Evolutionary conservation across 768 basidiomycete genomes (phyloP).

Genomic region (Rhodotorula sphaerocarpa): DNA sequence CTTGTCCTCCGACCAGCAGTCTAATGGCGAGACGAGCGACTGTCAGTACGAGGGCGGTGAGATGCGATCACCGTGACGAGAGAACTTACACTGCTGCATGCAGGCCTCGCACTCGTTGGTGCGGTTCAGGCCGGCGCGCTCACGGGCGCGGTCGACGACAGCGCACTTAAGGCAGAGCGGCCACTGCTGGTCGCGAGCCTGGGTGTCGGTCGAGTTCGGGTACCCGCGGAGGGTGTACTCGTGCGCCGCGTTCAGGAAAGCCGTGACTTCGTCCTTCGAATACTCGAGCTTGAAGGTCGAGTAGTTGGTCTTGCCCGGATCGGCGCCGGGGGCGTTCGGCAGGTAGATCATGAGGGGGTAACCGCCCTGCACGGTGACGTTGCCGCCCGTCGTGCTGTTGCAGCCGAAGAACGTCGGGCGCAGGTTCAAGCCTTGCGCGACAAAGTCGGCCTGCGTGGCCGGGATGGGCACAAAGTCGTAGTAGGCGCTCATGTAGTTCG

Average conservation of each 20-base stretch:
- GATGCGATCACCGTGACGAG: not conserved
- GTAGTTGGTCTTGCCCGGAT: conserved; percentile 39
- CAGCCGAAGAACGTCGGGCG: conserved; percentile 65
- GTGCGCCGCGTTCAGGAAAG: conserved; percentile 59
- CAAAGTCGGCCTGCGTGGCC: conserved; percentile 48
- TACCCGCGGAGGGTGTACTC: conserved; percentile 46
- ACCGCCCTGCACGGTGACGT: conserved; percentile 38
- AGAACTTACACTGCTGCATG: conserved; percentile 18
- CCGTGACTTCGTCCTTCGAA: conserved; percentile 50
- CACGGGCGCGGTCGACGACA: conserved; percentile 51
- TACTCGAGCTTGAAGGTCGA: conserved; percentile 46
- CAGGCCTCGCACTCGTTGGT: conserved; percentile 4
- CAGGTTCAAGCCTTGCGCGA: conserved; percentile 56
- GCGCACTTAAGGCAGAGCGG: conserved; percentile 65
- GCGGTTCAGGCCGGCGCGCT: conserved; percentile 7
- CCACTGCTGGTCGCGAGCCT: conserved; percentile 51
- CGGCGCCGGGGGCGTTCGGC: conserved; percentile 57
- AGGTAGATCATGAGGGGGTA: conserved; percentile 66
- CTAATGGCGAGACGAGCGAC: not conserved
- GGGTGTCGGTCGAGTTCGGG: conserved; percentile 31
- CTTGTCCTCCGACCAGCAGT: conserved; percentile 29
- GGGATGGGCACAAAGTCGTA: conserved; percentile 33
- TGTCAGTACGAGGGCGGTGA: not conserved
- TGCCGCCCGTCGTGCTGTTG: conserved; percentile 6
- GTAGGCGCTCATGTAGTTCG: conserved; percentile 31